phyloP scores from a whole-genome alignment of 441 rosid genomes.

The Dalechampia spathulata region DNA sequence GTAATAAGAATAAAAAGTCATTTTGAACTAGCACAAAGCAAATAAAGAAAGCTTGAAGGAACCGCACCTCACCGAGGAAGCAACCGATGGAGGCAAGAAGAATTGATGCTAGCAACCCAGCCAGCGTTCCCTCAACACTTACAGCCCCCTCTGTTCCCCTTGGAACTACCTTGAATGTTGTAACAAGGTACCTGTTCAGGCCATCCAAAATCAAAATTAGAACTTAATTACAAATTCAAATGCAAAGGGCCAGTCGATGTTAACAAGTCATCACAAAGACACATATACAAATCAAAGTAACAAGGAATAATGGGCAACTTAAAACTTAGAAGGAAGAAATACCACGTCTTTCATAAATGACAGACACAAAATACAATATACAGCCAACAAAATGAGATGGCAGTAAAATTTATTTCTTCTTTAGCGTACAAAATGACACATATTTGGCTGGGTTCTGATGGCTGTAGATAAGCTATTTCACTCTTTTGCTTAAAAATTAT shows the following conservation, averaged over 20 bases:
- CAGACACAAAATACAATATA: not conserved
- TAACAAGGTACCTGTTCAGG: constrained; percentile 61
- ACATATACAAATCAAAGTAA: not conserved
- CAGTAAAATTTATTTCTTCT: not conserved
- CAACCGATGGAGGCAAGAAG: constrained; percentile 61
- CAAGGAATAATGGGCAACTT: too few species aligned
- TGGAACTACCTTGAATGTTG: constrained; percentile 79
- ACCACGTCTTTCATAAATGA: not conserved
- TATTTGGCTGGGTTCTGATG: not conserved
- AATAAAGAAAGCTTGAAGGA: constrained; percentile 7
- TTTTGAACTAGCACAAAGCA: not conserved
- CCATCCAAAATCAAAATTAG: not conserved
- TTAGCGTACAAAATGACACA: not conserved
- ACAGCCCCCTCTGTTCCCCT: constrained; percentile 97
- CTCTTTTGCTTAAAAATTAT: too few species aligned
- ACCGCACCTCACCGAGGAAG: constrained; percentile 60
- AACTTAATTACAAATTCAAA: not conserved
- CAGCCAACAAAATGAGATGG: not conserved
- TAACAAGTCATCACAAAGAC: not conserved
- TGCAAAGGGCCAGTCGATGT: not conserved
- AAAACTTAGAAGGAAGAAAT: too few species aligned
- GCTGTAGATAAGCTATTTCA: too few species aligned
- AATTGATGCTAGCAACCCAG: constrained; percentile 77
- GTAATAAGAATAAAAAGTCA: too few species aligned
- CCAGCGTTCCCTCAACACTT: constrained; percentile 84